Conservation (phyloP, 345 rosid species). For the Diplotaxis tenuifolia region DNA sequence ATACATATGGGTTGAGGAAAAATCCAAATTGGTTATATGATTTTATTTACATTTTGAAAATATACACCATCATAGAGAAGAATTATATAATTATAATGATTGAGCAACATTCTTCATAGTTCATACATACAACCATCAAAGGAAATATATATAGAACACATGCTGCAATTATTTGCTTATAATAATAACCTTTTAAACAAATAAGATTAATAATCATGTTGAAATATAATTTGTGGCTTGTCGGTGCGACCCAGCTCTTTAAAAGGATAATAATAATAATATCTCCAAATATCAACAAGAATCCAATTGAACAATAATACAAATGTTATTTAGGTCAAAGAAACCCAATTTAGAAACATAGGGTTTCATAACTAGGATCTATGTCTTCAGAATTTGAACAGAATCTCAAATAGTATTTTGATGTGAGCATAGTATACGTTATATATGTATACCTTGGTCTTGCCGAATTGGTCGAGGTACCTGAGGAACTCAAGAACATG, state of each 20-base stretch:
- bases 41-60: background rate
- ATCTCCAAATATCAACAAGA: background rate
- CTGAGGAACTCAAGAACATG: constrained; percentile 92
- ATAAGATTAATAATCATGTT: background rate
- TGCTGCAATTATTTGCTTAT: background rate
- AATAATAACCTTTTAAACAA: background rate
- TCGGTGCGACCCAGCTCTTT: background rate
- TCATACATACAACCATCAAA: background rate
- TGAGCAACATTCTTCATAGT: background rate
- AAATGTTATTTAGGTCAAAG: constrained; percentile 11
- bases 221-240: background rate
- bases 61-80: background rate
- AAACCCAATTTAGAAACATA: constrained; percentile 10
- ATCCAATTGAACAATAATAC: background rate
- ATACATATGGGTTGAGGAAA: background rate
- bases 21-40: background rate
- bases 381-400: background rate
- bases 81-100: background rate
- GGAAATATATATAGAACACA: background rate
- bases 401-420: background rate
- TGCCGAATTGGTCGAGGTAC: constrained; percentile 89
- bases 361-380: constrained; percentile 21
- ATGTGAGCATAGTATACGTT: background rate
- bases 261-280: background rate
- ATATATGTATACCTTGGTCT: constrained; percentile 50